Conservation (phyloP, 2,329 filamentous ascomycete species). For the Epicoccum sorghinum region DNA sequence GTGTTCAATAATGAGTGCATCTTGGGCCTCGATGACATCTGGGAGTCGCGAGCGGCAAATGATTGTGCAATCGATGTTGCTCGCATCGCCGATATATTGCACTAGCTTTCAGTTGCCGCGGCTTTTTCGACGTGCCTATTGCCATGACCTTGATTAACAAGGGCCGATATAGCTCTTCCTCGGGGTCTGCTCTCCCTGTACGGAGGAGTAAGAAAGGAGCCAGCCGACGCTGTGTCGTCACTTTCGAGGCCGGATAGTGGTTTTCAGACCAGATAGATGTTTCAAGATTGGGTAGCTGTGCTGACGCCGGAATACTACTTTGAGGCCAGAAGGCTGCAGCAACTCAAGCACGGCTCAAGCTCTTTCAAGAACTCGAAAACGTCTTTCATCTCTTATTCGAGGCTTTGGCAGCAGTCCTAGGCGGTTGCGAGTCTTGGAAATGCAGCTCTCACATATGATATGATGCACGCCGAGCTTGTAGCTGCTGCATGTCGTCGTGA, state of each 20-base stretch:
- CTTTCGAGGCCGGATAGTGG: background rate
- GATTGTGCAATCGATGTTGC: background rate
- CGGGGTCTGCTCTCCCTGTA: constrained; percentile 1
- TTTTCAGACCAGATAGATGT: background rate
- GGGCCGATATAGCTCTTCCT: constrained; percentile 11
- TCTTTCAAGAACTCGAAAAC: constrained; percentile 9
- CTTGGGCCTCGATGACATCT: background rate
- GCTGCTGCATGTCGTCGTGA: constrained; percentile 9
- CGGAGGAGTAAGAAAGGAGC: constrained; percentile 16
- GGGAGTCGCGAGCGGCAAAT: constrained; percentile 6
- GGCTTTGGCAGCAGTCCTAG: constrained; percentile 3
- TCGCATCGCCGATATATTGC: constrained; percentile 8
- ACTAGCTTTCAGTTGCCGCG: constrained; percentile 13
- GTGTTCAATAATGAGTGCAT: background rate
- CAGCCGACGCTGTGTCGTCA: constrained; percentile 1
- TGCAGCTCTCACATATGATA: constrained; percentile 10
- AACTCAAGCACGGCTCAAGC: constrained; percentile 12
- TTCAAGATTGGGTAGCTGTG: constrained; percentile 1
- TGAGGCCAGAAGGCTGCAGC: constrained; percentile 1
- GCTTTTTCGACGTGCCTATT: constrained; percentile 4
- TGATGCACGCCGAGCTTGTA: constrained; percentile 17
- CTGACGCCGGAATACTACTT: background rate
- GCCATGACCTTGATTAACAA: constrained; percentile 3
- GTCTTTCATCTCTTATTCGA: constrained; percentile 2
- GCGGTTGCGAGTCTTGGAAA: constrained; percentile 13